These are phyloP conservation scores for Chiua virens DNA, from an alignment of 768 basidiomycete species.

Conservation along the genomic window DNA sequence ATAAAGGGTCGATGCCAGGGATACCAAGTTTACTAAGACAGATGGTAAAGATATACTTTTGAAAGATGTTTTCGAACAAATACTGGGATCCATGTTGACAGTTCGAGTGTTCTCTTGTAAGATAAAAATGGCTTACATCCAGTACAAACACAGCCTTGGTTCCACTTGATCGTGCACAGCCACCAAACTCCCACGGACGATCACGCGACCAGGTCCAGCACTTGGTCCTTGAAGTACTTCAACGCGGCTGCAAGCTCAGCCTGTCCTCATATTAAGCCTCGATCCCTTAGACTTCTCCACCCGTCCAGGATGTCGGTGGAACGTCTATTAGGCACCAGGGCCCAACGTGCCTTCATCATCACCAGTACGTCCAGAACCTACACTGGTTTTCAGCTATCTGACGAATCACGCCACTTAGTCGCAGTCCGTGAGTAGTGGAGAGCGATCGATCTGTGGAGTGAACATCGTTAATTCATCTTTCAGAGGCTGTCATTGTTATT, in stretches of 20 bases:
- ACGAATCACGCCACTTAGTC: slow-evolving; percentile 36
- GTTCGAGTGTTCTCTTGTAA: no score
- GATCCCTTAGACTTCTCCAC: slow-evolving; percentile 11
- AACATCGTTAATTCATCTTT: slow-evolving; percentile 3
- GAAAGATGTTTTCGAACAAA: no score
- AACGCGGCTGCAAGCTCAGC: neutral
- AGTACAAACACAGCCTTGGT: no score
- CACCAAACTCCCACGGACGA: slow-evolving; percentile 4
- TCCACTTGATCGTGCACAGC: slow-evolving; percentile 14
- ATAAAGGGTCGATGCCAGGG: no score
- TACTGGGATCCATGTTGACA: no score
- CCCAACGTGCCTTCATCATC: slow-evolving; percentile 69
- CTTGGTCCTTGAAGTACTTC: neutral
- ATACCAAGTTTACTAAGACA: no score
- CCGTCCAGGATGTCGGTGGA: slow-evolving; percentile 60
- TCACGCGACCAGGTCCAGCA: neutral
- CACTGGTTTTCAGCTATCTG: slow-evolving; percentile 3
- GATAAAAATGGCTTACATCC: no score
- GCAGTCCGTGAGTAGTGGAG: slow-evolving; percentile 60
- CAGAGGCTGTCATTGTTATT: slow-evolving; percentile 76
- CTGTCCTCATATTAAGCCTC: slow-evolving; percentile 13
- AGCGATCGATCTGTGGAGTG: neutral
- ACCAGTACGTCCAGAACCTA: slow-evolving; percentile 52
- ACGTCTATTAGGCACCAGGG: slow-evolving; percentile 67
- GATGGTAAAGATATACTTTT: no score